Evolutionary conservation across 163 green algal species (phyloP), one percentile per base, ranked within the genome.

Genomic region (Chlorella variabilis): DNA sequence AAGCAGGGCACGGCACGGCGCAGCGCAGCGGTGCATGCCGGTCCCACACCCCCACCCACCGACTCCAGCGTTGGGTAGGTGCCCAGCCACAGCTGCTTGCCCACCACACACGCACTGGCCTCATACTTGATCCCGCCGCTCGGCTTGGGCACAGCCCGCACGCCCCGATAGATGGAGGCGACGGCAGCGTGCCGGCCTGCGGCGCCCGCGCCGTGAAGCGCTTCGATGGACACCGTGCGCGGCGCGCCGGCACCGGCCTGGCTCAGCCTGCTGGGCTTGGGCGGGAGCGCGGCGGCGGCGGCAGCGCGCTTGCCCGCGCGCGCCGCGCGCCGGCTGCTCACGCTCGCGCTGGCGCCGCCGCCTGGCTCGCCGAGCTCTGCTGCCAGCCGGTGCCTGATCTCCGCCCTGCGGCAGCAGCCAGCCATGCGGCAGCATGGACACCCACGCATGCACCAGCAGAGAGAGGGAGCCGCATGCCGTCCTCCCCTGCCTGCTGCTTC

Each of bases 41-140:
- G n/a, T n/a, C n/a, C n/a, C n/a, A n/a, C n/a, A n/a, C n/a, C n/a
- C 23, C 38, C 2, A 17, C 71, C 29, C 71, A 80, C 73, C 73
- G 54, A 25, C 27, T 69, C 54, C 6, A 23, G 11, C 0, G 54
- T 59, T 31, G 4, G 0, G 18, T 70, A 70, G 13, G 54, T 71
- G 11, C 73, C 73, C 54, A 80, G 56, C 54, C 56, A 70, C 2
- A 70, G 29, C 56, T 80, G 73, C 56, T 33, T 41, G 56, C 6
- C 18, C 15, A 1, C 21, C 4, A 70, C 2, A 0, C 3, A 48
- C 2, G 8, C 2, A 8, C 1, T n/a, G n/a, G 27, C 27, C 2
- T 67, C n/a, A 18, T 67, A 67, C 59, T 3, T 41, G 36, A 41
- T 69, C 1, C 0, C 23, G 36, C 38, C 39, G 27, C 36, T 8